These are phyloP conservation scores for Sherardia arvensis DNA, from an alignment of 257 asterid species.

Conservation along the genomic window DNA sequence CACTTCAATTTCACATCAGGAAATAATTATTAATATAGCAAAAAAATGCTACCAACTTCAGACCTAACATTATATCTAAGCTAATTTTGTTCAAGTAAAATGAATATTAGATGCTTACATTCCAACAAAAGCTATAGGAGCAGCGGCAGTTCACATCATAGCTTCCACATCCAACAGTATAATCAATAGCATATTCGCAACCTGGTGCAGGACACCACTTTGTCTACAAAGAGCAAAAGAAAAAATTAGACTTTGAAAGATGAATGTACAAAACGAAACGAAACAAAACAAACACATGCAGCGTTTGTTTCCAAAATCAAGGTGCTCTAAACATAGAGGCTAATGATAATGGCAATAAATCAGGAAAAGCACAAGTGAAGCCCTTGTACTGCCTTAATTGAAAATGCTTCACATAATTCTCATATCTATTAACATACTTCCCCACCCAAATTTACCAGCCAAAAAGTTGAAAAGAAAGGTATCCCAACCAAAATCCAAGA, in stretches of 20 bases:
- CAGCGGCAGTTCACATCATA: conserved; percentile 93
- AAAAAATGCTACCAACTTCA: conserved; percentile 1
- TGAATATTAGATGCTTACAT: conserved; percentile 45
- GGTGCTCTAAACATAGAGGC: background rate
- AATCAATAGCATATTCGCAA: conserved; percentile 87
- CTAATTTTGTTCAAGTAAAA: background rate
- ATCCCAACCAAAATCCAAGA: background rate
- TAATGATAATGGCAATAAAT: background rate
- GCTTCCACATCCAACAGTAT: conserved; percentile 85
- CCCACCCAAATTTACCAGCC: background rate
- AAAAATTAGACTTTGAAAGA: background rate
- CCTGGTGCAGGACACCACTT: conserved; percentile 99
- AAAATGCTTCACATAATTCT: background rate
- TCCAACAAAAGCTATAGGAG: conserved; percentile 92
- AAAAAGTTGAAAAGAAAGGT: background rate
- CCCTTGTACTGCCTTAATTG: background rate
- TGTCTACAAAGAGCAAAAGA: conserved; percentile 38
- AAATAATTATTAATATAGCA: background rate
- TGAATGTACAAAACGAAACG: background rate
- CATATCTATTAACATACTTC: background rate
- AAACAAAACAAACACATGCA: background rate
- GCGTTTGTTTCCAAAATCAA: no score
- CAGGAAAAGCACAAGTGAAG: background rate
- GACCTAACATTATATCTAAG: background rate
- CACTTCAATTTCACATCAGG: conserved; percentile 44